Percentiles rank a stretch among this genome's conserved stretches.
Evolutionary conservation across 1,284 basidiomycete species (phyloP).

Genomic region (Ustilago xerochloae): DNA sequence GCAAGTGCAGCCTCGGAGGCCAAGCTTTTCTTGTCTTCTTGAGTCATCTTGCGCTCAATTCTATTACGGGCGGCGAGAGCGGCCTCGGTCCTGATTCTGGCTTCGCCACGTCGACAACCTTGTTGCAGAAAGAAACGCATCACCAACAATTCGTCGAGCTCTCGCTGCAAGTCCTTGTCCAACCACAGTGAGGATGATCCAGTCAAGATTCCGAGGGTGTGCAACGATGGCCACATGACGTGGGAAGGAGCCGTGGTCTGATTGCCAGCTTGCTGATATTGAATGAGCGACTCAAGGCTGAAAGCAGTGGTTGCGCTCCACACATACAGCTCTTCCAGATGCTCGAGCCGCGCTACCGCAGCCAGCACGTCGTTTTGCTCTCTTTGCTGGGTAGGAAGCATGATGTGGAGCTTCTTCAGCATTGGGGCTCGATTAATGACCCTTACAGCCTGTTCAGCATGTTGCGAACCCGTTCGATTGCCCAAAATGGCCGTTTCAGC

Average conservation of each 20-base stretch:
- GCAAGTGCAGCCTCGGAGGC: background rate
- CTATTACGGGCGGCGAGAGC: background rate
- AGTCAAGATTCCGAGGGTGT: background rate
- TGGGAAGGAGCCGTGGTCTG: background rate
- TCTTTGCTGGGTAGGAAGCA: background rate
- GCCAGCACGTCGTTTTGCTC: background rate
- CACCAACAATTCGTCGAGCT: background rate
- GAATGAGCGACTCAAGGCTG: background rate
- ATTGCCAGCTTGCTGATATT: background rate
- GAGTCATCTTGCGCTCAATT: background rate
- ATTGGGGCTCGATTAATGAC: background rate
- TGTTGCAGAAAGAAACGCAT: constrained; percentile 1
- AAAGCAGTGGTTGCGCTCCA: background rate
- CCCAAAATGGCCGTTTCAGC: background rate
- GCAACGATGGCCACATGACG: background rate
- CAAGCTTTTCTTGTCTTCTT: background rate
- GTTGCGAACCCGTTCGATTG: background rate
- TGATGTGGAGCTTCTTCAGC: constrained; percentile 1
- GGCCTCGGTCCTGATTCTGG: background rate
- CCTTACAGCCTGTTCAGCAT: background rate
- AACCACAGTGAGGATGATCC: background rate
- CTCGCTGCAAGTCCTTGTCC: background rate
- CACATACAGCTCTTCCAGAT: constrained; percentile 8
- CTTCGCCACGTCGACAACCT: background rate
- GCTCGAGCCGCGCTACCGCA: background rate